Base-by-base conservation (phyloP, 1,284 basidiomycete species). In the Ganoderma resinaceum region DNA sequence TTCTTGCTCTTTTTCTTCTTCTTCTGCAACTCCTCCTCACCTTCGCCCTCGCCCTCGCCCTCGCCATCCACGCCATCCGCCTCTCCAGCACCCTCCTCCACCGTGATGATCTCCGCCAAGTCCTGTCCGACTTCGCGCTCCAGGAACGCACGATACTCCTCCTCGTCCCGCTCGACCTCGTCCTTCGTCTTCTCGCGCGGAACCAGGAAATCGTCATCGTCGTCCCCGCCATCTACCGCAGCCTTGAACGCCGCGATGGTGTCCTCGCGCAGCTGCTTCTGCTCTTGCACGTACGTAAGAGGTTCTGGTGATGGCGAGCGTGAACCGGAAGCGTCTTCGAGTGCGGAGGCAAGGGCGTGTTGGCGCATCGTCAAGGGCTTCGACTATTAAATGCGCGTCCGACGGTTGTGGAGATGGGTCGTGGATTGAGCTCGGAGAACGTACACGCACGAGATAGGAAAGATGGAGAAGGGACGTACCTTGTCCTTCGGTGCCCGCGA, bases 121-220 rank as follows among this genome's bases (percentile, higher is more conserved):
- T 95, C 91, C 67, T 89, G 89, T 7, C 94, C 94, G 5, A 97
- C 95, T 72, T 95, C 93, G 31, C 92, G 87, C 76, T 95, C 83
- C 72, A 98, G 80, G 77, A 94, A 98, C 7, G 85, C 82, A 35
- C 88, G 87, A 76, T 98, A 98, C 75, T 95, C 93, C 70, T 91
- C 88, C 72, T 92, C 91, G 74, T 95, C 93, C 55, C 82, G 79
- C 72, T 93, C 91, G 9, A 87, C 76, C 76, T 95, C 94, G 62
- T 93, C 94, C 73, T 90, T 88, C 0, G 89, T 91, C 80, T 91
- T 92, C 70, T 92, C 92, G 46, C 95, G 86, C 5, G 89, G 88
- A 35, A 93, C 83, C 31, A 95, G 85, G 8, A 96, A 80, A 78
- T 82, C 91, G 11, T 89, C 90, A 2, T 85, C 85, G 9, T 88